phyloP scores from a whole-genome alignment of 129 eudicot species.

The Helianthus tuberosus region DNA sequence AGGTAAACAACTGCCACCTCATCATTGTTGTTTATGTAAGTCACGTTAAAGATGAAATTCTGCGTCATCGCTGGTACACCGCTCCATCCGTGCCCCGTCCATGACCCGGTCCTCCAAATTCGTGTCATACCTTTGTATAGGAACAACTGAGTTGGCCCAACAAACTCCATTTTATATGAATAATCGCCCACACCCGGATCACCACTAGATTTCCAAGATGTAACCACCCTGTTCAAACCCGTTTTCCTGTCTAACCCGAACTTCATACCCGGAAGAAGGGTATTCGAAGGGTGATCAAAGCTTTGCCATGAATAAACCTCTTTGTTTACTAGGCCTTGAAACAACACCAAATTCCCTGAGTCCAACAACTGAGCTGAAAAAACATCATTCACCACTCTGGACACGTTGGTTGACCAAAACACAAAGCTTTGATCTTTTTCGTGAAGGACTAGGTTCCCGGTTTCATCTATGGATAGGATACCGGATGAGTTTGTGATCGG shows the following conservation, averaged over 20 bases:
- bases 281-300: slow-evolving; percentile 50
- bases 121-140: slow-evolving; percentile 29
- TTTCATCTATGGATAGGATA: slow-evolving; percentile 25
- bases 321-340: slow-evolving; percentile 20
- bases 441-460: slow-evolving; percentile 38
- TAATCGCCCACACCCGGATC: slow-evolving; percentile 51
- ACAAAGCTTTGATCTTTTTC: slow-evolving; percentile 5
- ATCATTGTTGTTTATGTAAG: slow-evolving; percentile 28
- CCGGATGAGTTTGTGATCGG: slow-evolving; percentile 31
- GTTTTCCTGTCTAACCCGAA: slow-evolving; percentile 41
- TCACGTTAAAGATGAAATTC: slow-evolving; percentile 26
- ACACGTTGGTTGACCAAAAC: slow-evolving; percentile 45
- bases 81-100: slow-evolving; percentile 50
- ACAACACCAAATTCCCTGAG: slow-evolving; percentile 47
- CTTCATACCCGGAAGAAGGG: slow-evolving; percentile 48
- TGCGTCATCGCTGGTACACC: slow-evolving; percentile 39
- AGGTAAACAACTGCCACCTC: slow-evolving; percentile 24
- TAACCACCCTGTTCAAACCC: slow-evolving; percentile 38
- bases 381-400: not conserved
- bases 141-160: slow-evolving; percentile 49
- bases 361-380: slow-evolving; percentile 41
- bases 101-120: slow-evolving; percentile 47
- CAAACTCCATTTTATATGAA: slow-evolving; percentile 33
- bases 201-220: slow-evolving; percentile 43
- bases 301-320: slow-evolving; percentile 45